Percentiles rank a stretch among this genome's conserved stretches.
These are phyloP conservation scores for Hypoxylon sp. DNA, from an alignment of 2,329 filamentous ascomycete species.

Conservation along the genomic window DNA sequence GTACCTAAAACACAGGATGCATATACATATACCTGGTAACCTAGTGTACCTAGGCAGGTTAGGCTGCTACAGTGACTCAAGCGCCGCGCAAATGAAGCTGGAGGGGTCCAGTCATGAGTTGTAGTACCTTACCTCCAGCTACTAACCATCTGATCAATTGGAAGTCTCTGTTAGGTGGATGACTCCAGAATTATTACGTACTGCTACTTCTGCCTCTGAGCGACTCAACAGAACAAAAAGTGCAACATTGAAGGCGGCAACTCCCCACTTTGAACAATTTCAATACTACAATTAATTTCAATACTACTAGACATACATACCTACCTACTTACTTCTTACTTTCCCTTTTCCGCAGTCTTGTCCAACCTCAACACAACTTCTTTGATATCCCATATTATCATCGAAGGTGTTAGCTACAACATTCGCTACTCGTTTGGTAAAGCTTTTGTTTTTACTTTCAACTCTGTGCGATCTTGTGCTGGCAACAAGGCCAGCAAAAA, in stretches of 20 bases:
- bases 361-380: constrained; percentile 16
- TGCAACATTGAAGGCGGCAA: constrained; percentile 4
- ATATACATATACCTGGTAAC: too few relatives aligned
- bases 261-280: constrained; percentile 14
- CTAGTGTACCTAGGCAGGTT: too few relatives aligned
- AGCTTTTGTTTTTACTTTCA: background rate
- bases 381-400: constrained; percentile 7
- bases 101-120: too few relatives aligned
- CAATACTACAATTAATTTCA: background rate
- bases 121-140: background rate
- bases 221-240: constrained; percentile 22
- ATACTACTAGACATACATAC: constrained; percentile 2
- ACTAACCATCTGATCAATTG: background rate
- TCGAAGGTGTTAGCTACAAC: constrained; percentile 9
- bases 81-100: too few relatives aligned
- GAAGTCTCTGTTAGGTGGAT: constrained; percentile 6
- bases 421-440: constrained; percentile 13
- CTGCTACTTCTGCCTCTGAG: constrained; percentile 33
- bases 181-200: constrained; percentile 35
- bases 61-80: constrained; percentile 27
- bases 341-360: constrained; percentile 5
- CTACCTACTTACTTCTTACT: background rate
- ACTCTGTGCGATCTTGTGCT: constrained; percentile 24
- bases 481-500: constrained; percentile 25
- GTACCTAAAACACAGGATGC: too few relatives aligned